Percentiles rank a stretch among this genome's conserved stretches.
These are phyloP conservation scores for Medicago arabica DNA, from an alignment of 306 rosid species.

Conservation along the genomic window DNA sequence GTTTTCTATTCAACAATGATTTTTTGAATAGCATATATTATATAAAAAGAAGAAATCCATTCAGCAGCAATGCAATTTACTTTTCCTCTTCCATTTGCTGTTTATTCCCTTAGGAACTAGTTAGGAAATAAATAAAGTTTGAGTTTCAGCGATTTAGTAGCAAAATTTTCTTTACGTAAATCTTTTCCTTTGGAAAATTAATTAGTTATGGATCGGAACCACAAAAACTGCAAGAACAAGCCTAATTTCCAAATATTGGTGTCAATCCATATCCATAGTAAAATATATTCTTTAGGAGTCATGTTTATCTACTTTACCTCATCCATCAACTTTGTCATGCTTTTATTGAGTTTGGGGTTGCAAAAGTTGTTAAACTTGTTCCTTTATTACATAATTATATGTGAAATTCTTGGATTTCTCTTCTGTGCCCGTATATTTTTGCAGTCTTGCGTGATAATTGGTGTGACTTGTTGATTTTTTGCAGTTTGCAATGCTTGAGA, in stretches of 20 bases:
- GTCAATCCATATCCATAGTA: conserved; percentile 11
- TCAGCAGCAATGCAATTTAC: no score
- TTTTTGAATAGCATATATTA: no score
- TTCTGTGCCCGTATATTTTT: conserved; percentile 20
- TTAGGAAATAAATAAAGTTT: no score
- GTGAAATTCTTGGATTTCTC: conserved; percentile 33
- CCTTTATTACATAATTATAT: conserved; percentile 14
- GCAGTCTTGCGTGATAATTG: conserved; percentile 5
- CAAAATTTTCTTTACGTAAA: no score
- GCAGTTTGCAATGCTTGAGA: conserved; percentile 90
- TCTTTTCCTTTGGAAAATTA: conserved; percentile 4
- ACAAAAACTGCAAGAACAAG: conserved; percentile 20
- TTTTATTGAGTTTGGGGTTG: conserved; percentile 30
- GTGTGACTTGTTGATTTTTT: conserved; percentile 41
- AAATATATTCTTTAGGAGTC: conserved; percentile 11
- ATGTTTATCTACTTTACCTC: conserved; percentile 19
- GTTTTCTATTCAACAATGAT: no score
- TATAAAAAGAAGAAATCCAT: no score
- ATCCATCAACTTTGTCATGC: conserved; percentile 21
- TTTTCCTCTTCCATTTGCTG: not conserved
- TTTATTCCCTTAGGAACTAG: no score
- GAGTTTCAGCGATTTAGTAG: no score
- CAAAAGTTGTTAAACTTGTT: conserved; percentile 27
- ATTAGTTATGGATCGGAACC: not conserved
- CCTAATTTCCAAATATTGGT: conserved; percentile 17